phyloP scores from a whole-genome alignment of 2,329 filamentous ascomycete genomes.

The Stromatinia cepivora region DNA sequence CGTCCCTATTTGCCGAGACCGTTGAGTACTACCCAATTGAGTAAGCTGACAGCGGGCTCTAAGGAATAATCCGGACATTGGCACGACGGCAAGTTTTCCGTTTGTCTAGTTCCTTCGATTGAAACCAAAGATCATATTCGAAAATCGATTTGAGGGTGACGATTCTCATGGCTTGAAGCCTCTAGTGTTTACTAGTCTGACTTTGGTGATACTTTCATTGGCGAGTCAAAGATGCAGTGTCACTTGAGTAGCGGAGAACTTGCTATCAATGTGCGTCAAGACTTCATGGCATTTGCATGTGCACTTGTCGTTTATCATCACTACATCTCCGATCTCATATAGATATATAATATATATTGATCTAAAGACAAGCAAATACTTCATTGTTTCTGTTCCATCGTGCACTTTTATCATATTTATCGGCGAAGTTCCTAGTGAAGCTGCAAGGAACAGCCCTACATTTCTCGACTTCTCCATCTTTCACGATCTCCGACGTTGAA shows the following conservation, averaged over 20 bases:
- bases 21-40: not conserved
- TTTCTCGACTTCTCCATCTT: not conserved
- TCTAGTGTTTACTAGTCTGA: not conserved
- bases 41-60: not conserved
- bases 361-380: not conserved
- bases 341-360: too few relatives aligned
- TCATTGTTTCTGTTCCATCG: not conserved
- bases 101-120: not conserved
- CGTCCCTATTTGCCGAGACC: slow-evolving; percentile 9
- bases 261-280: not conserved
- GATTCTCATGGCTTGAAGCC: not conserved
- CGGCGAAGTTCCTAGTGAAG: too few relatives aligned
- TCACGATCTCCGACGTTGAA: not conserved
- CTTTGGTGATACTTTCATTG: not conserved
- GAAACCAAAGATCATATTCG: not conserved
- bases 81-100: not conserved
- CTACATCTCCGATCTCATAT: not conserved
- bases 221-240: not conserved
- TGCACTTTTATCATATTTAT: not conserved
- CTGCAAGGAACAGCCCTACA: not conserved
- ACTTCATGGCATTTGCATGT: not conserved
- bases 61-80: not conserved
- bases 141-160: not conserved
- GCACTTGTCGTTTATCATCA: not conserved
- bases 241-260: not conserved